phyloP scores from a whole-genome alignment of 106 monocot species.

The Iris macrosiphon region DNA sequence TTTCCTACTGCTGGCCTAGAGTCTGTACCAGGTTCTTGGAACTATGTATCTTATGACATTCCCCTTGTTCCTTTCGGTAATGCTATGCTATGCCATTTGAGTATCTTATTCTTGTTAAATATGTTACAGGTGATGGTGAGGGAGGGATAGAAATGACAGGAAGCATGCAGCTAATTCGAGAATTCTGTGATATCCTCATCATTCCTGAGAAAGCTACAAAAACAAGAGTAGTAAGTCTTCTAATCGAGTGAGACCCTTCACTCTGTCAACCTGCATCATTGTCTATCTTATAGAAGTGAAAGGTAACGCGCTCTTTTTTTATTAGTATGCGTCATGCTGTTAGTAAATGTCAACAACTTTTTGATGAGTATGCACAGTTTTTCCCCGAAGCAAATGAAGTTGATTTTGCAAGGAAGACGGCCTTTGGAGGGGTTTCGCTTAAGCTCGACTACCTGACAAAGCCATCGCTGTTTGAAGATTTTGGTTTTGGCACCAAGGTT shows the following conservation, averaged over 20 bases:
- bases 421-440: conserved; percentile 61
- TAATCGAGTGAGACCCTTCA: background rate
- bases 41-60: no score
- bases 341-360: no score
- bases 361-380: conserved; percentile 54
- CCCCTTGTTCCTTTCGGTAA: no score
- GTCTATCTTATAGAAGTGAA: background rate
- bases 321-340: no score
- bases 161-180: conserved; percentile 81
- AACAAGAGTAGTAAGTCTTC: conserved; percentile 62
- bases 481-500: conserved; percentile 73
- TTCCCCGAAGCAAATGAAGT: conserved; percentile 98
- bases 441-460: conserved; percentile 95
- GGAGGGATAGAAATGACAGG: conserved; percentile 95
- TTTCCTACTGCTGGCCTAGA: conserved; percentile 89
- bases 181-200: conserved; percentile 65
- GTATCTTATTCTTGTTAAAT: background rate
- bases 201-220: conserved; percentile 61
- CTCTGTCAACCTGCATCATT: background rate
- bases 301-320: no score
- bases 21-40: conserved; percentile 85
- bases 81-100: background rate
- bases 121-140: conserved; percentile 98
- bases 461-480: conserved; percentile 92
- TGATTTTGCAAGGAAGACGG: conserved; percentile 68